Conservation (phyloP, 768 basidiomycete genomes). For the Lentinula sp. region DNA sequence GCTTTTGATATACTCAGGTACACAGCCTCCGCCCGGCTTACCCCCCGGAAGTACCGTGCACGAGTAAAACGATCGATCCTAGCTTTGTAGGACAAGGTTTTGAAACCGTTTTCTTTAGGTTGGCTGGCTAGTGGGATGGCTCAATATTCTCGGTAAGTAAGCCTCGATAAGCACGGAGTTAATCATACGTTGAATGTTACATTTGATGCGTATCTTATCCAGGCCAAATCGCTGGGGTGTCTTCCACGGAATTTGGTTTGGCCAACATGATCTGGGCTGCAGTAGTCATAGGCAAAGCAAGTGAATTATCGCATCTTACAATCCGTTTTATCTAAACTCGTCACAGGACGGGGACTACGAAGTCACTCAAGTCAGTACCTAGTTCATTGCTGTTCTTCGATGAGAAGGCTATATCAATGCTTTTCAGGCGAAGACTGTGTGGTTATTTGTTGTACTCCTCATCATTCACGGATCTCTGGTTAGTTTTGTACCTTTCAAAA, state of each 20-base stretch:
- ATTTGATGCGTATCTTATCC: slow-evolving; percentile 6
- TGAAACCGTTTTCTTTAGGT: slow-evolving; percentile 28
- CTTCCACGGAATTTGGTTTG: slow-evolving; percentile 82
- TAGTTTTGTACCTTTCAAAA: slow-evolving; percentile 11
- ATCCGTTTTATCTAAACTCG: background rate
- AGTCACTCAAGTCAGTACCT: slow-evolving; percentile 39
- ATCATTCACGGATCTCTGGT: slow-evolving; percentile 71
- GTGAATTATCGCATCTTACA: slow-evolving; percentile 7
- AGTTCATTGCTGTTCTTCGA: background rate
- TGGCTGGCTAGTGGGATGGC: slow-evolving; percentile 78
- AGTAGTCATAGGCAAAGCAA: slow-evolving; percentile 50
- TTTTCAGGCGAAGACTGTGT: slow-evolving; percentile 61
- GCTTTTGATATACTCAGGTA: slow-evolving; percentile 36
- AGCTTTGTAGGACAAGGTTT: background rate
- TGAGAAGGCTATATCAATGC: background rate
- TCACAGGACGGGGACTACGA: slow-evolving; percentile 47
- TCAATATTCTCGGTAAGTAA: slow-evolving; percentile 65
- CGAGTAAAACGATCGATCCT: slow-evolving; percentile 28
- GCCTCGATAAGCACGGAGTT: background rate
- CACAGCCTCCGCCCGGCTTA: slow-evolving; percentile 74
- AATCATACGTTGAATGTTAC: background rate
- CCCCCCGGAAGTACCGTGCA: slow-evolving; percentile 58
- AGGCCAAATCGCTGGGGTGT: slow-evolving; percentile 81
- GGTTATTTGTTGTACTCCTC: slow-evolving; percentile 72
- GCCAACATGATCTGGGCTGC: slow-evolving; percentile 79